Percentiles rank a stretch among this genome's conserved stretches.
Conservation (phyloP, 257 asterid genomes). For the Verbena officinalis region DNA sequence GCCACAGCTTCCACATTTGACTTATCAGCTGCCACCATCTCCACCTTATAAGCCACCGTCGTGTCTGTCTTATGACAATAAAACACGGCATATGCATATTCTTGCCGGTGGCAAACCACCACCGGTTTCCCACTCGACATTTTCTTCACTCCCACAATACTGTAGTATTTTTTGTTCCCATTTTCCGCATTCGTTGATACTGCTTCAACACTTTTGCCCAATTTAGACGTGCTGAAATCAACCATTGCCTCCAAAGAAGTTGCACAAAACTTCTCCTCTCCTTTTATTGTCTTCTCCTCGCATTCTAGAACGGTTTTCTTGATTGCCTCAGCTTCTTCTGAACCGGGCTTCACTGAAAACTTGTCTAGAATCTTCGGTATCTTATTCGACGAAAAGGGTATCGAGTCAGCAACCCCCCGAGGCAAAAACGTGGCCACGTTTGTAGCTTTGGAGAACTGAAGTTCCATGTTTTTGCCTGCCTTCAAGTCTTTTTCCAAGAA, state of each 20-base stretch:
- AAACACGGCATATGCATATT: slow-evolving; percentile 74
- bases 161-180: slow-evolving; percentile 39
- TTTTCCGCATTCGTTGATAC: slow-evolving; percentile 54
- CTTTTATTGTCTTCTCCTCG: slow-evolving; percentile 48
- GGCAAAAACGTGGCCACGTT: slow-evolving; percentile 51
- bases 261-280: slow-evolving; percentile 73
- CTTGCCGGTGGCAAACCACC: slow-evolving; percentile 73
- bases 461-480: slow-evolving; percentile 49
- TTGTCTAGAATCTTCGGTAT: slow-evolving; percentile 47
- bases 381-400: slow-evolving; percentile 69
- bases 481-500: slow-evolving; percentile 62
- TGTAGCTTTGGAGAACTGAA: slow-evolving; percentile 47
- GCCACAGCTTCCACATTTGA: slow-evolving; percentile 70
- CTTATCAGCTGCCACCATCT: slow-evolving; percentile 57
- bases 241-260: slow-evolving; percentile 90
- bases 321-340: slow-evolving; percentile 56
- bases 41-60: slow-evolving; percentile 56
- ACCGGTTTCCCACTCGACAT: slow-evolving; percentile 37
- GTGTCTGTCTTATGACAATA: slow-evolving; percentile 69
- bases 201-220: slow-evolving; percentile 64
- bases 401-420: slow-evolving; percentile 51
- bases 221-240: slow-evolving; percentile 63
- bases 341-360: slow-evolving; percentile 51
- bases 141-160: slow-evolving; percentile 41
- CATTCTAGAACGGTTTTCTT: slow-evolving; percentile 65